These are phyloP conservation scores for Huiozyma naganishii DNA, from an alignment of 805 yeast genomes.

Conservation along the genomic window DNA sequence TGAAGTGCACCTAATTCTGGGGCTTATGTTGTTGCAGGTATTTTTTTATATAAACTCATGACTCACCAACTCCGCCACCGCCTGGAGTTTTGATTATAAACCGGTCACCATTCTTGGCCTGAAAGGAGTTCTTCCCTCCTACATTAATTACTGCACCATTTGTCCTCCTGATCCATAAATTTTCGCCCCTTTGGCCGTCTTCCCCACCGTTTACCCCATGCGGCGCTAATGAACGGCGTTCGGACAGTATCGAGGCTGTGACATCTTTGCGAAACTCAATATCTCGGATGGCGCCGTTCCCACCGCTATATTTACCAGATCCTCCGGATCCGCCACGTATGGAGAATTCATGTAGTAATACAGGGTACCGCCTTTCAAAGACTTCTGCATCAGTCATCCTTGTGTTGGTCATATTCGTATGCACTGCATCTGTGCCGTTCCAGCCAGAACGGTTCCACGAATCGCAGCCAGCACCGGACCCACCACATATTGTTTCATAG, in stretches of 20 bases:
- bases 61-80: slow-evolving; percentile 74
- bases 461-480: slow-evolving; percentile 67
- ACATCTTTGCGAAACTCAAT: slow-evolving; percentile 67
- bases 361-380: slow-evolving; percentile 82
- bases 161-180: slow-evolving; percentile 38
- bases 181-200: slow-evolving; percentile 63
- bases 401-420: slow-evolving; percentile 89
- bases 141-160: slow-evolving; percentile 34
- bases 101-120: slow-evolving; percentile 51
- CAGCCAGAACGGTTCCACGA: slow-evolving; percentile 55
- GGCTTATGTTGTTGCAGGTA: too few relatives aligned
- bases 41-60: background rate
- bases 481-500: slow-evolving; percentile 92
- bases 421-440: slow-evolving; percentile 84
- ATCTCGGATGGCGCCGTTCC: slow-evolving; percentile 79
- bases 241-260: slow-evolving; percentile 73
- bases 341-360: slow-evolving; percentile 58
- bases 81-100: slow-evolving; percentile 69
- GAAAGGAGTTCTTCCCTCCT: slow-evolving; percentile 64
- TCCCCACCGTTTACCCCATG: slow-evolving; percentile 80
- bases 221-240: slow-evolving; percentile 76
- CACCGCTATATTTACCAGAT: slow-evolving; percentile 59
- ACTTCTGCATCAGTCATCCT: slow-evolving; percentile 87
- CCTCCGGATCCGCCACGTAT: slow-evolving; percentile 76
- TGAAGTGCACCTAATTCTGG: too few relatives aligned